A percentile compares a stretch with the other conserved stretches of the same genome.
Conservation (phyloP, 2,329 filamentous ascomycete genomes). For the Lecanosticta acicola region DNA sequence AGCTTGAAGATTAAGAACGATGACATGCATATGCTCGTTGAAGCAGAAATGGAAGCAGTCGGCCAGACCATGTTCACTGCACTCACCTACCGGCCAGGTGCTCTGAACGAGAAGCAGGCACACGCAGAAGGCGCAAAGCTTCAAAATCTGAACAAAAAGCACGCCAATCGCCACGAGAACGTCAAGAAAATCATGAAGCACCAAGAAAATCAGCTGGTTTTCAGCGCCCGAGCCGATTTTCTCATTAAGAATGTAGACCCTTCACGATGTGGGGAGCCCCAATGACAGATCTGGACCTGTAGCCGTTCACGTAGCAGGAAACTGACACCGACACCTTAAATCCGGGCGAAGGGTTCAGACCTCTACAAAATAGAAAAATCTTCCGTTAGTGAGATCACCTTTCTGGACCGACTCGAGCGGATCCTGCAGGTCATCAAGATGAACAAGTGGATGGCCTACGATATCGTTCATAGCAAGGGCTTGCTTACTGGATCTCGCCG, state of each 20-base stretch:
- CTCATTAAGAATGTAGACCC: not conserved
- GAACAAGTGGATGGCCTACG: not conserved
- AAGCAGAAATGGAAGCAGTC: not conserved
- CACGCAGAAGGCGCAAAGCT: not conserved
- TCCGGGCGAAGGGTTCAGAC: too few relatives aligned
- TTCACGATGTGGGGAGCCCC: not conserved
- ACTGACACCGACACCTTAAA: not conserved
- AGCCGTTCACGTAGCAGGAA: not conserved
- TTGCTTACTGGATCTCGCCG: not conserved
- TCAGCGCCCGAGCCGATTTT: not conserved
- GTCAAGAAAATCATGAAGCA: not conserved
- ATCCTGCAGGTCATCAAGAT: not conserved
- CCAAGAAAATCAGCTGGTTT: not conserved
- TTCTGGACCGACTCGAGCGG: not conserved
- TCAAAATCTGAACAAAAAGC: not conserved
- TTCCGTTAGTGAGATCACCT: not conserved
- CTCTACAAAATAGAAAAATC: too few relatives aligned
- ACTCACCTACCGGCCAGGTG: not conserved
- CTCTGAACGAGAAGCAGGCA: not conserved
- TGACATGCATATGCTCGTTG: not conserved
- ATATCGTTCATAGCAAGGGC: not conserved
- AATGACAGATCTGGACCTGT: not conserved
- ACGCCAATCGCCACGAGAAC: not conserved
- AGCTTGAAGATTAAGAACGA: not conserved
- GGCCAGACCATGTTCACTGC: not conserved